Evolutionary conservation across 1,284 basidiomycete genomes (phyloP), one percentile per base, ranked within the genome.

Genomic region (Coniferiporia weirii): DNA sequence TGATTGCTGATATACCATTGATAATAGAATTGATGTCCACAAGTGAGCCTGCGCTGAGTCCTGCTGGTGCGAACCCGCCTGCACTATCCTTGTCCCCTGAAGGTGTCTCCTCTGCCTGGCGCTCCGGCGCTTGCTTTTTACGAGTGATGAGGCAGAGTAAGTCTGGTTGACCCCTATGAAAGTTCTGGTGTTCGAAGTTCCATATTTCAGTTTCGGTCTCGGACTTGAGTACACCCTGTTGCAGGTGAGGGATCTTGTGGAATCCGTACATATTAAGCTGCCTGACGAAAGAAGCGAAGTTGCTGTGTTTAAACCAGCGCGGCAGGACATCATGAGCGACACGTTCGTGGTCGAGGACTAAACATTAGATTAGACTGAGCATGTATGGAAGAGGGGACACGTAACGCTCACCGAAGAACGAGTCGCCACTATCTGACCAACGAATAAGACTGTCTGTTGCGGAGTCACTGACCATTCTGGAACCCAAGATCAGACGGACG

Each of bases 241-340:
- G 95, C 19, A 98, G 84, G 71, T 98, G 95, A 0, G 95, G 94
- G 56, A 96, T 91, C 77, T 95, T 95, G 79, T 94, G 93, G 71
- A 96, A 96, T 49, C 93, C 93, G 72, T 96, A 95, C 93, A 97
- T 97, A 79, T 98, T 98, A 68, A 98, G 82, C 72, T 98, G 95
- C 43, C 95, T 84, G 40, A 98, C 95, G 70, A 98, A 98, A 47
- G 91, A 93, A 51, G 85, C 87, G 71, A 97, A 97, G 73, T 95
- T 96, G 65, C 88, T 85, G 76, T 98, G 95, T 72, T 98, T 98
- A 84, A 98, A 98, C 89, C 91, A 98, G 52, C 87, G 82, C 3
- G 93, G 92, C 6, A 98, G 81, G 27, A 97, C 84, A 72, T 98
- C 91, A 52, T 89, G 87, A 1, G 93, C 91, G 69, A 99, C 94